Percentiles rank a stretch among this genome's conserved stretches.
Conservation (phyloP, 192 early-diverging fungal genomes). For the Coemansia sp. region DNA sequence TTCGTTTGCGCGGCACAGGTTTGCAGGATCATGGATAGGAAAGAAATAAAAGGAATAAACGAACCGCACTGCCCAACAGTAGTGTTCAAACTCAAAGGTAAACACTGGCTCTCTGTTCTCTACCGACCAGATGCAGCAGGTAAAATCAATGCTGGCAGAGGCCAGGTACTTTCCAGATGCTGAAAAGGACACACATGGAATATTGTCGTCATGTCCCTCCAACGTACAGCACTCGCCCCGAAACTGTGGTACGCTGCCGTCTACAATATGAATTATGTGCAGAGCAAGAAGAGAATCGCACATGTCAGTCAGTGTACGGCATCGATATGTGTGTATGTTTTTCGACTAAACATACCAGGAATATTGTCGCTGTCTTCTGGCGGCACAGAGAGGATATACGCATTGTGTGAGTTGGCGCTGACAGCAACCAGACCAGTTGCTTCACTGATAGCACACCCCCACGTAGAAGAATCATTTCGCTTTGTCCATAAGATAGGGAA, state of each 20-base stretch:
- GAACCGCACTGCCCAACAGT: conserved; percentile 42
- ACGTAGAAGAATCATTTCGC: conserved; percentile 25
- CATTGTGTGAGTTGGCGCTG: conserved; percentile 42
- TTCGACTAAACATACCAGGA: not conserved
- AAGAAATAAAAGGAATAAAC: conserved; percentile 43
- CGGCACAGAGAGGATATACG: conserved; percentile 12
- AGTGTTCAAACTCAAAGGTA: conserved; percentile 18
- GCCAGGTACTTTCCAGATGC: conserved; percentile 34
- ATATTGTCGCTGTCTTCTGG: not conserved
- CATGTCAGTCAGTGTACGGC: no score
- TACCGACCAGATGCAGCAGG: conserved; percentile 36
- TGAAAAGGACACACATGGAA: conserved; percentile 37
- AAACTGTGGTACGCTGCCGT: conserved; percentile 3
- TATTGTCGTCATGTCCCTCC: conserved; percentile 22
- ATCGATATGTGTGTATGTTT: not conserved
- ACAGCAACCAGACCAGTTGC: conserved; percentile 18
- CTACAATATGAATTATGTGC: not conserved
- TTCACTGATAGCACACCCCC: conserved; percentile 38
- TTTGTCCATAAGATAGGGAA: conserved; percentile 33
- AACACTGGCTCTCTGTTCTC: conserved; percentile 11
- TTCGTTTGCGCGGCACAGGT: not conserved
- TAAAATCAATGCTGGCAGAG: conserved; percentile 41
- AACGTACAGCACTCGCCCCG: conserved; percentile 11
- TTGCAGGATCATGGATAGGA: conserved; percentile 2
- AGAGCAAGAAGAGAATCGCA: no score